Evolutionary conservation across 1,284 basidiomycete genomes (phyloP).

Genomic region (Porogramme epimiltina): DNA sequence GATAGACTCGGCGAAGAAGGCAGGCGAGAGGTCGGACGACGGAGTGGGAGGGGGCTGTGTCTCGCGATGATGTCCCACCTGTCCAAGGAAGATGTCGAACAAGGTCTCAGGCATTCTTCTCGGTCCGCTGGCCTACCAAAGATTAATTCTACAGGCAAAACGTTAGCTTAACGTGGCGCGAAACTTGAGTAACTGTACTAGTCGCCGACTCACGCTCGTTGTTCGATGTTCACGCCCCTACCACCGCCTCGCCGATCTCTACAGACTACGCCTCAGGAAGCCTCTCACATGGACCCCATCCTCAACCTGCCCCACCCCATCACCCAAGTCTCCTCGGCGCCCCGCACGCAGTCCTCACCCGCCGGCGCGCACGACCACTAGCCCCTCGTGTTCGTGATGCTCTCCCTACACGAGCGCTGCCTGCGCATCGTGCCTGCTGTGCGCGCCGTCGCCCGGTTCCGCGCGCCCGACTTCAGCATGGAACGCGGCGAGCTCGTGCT

Average conservation of each 20-base stretch:
- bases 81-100: background rate
- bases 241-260: conserved; percentile 30
- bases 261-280: conserved; percentile 21
- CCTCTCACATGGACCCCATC: conserved; percentile 24
- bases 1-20: conserved; percentile 80
- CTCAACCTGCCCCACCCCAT: conserved; percentile 25
- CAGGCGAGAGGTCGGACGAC: conserved; percentile 64
- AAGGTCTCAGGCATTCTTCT: too few relatives aligned
- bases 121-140: conserved; percentile 52
- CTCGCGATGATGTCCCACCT: conserved; percentile 88
- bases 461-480: conserved; percentile 30
- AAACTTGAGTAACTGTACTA: background rate
- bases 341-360: conserved; percentile 24
- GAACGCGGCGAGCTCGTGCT: conserved; percentile 29
- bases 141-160: conserved; percentile 63
- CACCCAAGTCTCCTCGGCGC: conserved; percentile 22
- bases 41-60: conserved; percentile 64
- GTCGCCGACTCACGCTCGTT: conserved; percentile 77
- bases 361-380: conserved; percentile 26
- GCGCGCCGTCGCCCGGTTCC: conserved; percentile 27
- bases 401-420: conserved; percentile 26
- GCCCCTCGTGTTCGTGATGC: conserved; percentile 20
- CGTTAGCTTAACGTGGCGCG: too few relatives aligned
- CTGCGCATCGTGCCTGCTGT: conserved; percentile 21
- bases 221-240: conserved; percentile 90